Conservation (phyloP, 2,329 filamentous ascomycete species). For the Westerdykella aurantiaca region DNA sequence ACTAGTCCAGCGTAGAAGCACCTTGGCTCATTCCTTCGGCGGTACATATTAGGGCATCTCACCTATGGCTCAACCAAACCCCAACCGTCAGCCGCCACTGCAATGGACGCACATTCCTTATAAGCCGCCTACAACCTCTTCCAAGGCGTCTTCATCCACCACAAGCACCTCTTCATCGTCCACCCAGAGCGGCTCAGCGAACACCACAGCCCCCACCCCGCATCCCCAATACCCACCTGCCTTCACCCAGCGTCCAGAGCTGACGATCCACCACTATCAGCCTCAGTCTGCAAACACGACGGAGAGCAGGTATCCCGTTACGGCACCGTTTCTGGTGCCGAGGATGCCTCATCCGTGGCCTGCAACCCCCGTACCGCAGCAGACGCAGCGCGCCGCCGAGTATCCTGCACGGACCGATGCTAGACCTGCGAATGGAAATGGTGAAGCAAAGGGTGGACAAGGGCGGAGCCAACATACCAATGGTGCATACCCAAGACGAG, state of each 20-base stretch:
- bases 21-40: too few relatives aligned
- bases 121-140: constrained; percentile 5
- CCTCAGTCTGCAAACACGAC: not conserved
- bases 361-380: not conserved
- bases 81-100: too few relatives aligned
- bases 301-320: not conserved
- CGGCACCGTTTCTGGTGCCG: constrained; percentile 4
- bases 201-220: constrained; percentile 1
- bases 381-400: not conserved
- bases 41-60: too few relatives aligned
- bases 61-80: too few relatives aligned
- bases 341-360: constrained; percentile 3
- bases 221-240: constrained; percentile 1
- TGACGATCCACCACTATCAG: not conserved
- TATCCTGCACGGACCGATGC: too few relatives aligned
- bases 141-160: constrained; percentile 5
- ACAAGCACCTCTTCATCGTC: not conserved
- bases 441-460: not conserved
- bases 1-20: too few relatives aligned
- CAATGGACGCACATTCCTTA: not conserved
- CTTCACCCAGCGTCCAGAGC: not conserved
- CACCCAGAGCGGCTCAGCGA: not conserved
- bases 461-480: not conserved
- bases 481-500: not conserved
- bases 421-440: not conserved